Evolutionary conservation across 2,329 filamentous ascomycete species (phyloP).

Genomic region (Xylaria sp.): DNA sequence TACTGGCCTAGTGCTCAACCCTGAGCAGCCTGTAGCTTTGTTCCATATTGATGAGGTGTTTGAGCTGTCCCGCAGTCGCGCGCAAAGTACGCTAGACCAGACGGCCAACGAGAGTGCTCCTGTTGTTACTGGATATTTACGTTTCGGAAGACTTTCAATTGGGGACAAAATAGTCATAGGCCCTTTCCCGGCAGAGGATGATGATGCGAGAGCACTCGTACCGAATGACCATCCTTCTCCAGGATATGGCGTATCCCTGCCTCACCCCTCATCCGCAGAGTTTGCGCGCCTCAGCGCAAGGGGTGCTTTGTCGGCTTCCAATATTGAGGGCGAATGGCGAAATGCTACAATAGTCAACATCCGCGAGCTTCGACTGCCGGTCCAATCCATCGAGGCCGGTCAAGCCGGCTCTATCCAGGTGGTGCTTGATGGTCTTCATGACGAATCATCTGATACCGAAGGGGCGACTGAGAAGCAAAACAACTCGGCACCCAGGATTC

Average conservation of each 20-base stretch:
- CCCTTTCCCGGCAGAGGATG: constrained; percentile 73
- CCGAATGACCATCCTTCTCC: constrained; percentile 60
- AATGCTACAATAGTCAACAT: constrained; percentile 84
- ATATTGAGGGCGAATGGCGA: constrained; percentile 77
- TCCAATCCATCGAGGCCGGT: constrained; percentile 77
- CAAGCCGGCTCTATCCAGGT: constrained; percentile 93
- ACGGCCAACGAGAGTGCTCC: constrained; percentile 48
- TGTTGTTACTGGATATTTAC: constrained; percentile 85
- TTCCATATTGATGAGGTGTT: constrained; percentile 96
- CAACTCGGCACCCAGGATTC: constrained; percentile 57
- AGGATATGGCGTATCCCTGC: constrained; percentile 61
- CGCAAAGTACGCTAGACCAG: constrained; percentile 50
- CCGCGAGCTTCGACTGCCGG: constrained; percentile 85
- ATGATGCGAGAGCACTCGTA: constrained; percentile 54
- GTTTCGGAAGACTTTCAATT: constrained; percentile 79
- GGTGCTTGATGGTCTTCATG: constrained; percentile 61
- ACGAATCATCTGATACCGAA: constrained; percentile 46
- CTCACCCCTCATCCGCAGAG: constrained; percentile 64
- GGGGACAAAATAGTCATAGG: constrained; percentile 83
- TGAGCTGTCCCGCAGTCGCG: constrained; percentile 73
- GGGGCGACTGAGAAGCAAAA: constrained; percentile 45
- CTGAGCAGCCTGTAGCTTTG: constrained; percentile 69
- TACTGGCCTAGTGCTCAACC: constrained; percentile 65
- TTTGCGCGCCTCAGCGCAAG: constrained; percentile 62
- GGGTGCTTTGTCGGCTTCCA: constrained; percentile 62